Percentiles rank a stretch among this genome's conserved stretches.
Evolutionary conservation across 2,329 filamentous ascomycete species (phyloP).

Genomic region (Aspergillus aculeatus): DNA sequence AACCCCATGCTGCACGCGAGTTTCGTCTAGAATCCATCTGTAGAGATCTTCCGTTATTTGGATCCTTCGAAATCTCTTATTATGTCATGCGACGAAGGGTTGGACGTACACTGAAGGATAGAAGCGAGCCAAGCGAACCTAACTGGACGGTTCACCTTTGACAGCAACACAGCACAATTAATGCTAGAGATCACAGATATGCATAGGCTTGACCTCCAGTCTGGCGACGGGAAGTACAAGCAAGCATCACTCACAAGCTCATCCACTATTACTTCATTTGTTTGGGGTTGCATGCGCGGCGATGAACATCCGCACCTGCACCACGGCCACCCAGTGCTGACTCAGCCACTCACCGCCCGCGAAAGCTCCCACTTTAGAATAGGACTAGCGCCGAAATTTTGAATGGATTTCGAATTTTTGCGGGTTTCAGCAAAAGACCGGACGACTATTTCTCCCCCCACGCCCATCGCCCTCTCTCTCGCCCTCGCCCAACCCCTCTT

Average conservation of each 20-base stretch:
- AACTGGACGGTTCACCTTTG: neutral
- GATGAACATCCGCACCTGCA: constrained; percentile 14
- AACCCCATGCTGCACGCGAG: constrained; percentile 59
- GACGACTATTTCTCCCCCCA: constrained; percentile 23
- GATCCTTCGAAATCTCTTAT: neutral
- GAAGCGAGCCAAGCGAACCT: neutral
- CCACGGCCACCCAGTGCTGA: constrained; percentile 16
- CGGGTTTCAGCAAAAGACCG: constrained; percentile 14
- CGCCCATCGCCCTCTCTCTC: constrained; percentile 19
- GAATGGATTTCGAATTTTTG: constrained; percentile 34
- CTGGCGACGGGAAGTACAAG: neutral
- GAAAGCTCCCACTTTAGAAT: constrained; percentile 21
- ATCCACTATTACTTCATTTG: constrained; percentile 13
- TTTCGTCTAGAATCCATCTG: constrained; percentile 43
- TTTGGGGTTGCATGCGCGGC: constrained; percentile 14
- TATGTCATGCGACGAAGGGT: neutral
- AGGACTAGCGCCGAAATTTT: constrained; percentile 38
- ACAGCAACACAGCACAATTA: neutral
- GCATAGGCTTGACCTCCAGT: neutral
- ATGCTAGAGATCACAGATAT: neutral
- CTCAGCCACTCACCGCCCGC: constrained; percentile 23
- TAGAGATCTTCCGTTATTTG: constrained; percentile 8
- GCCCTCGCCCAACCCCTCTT: constrained; percentile 8
- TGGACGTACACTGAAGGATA: neutral
- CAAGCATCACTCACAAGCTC: constrained; percentile 11